Conservation (phyloP, 2,329 filamentous ascomycete genomes). For the Aspergillus pseudoviridinutans region DNA sequence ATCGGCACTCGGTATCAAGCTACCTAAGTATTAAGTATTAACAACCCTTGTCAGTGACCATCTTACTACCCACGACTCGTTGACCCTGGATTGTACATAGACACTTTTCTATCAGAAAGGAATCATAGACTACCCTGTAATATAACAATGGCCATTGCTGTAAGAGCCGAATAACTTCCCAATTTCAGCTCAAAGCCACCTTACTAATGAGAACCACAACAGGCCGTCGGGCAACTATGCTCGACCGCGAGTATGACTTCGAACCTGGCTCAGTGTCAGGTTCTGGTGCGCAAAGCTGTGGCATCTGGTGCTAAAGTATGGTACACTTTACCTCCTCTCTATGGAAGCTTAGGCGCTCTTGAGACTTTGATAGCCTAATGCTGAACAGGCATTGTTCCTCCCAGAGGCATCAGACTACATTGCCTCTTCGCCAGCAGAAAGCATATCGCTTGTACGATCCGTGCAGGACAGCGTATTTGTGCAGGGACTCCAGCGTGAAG, state of each 20-base stretch:
- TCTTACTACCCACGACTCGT: background rate
- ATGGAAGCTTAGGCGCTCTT: background rate
- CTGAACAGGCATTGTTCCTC: constrained; percentile 69
- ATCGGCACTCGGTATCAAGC: background rate
- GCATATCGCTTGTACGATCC: constrained; percentile 66
- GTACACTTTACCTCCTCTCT: background rate
- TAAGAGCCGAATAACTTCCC: constrained; percentile 9
- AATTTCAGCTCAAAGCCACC: background rate
- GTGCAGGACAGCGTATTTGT: constrained; percentile 69
- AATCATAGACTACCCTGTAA: background rate
- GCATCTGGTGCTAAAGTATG: constrained; percentile 71
- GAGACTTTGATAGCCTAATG: constrained; percentile 2
- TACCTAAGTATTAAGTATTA: too few relatives aligned
- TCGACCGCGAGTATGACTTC: constrained; percentile 72
- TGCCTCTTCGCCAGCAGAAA: constrained; percentile 62
- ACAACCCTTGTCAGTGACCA: background rate
- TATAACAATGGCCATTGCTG: constrained; percentile 26
- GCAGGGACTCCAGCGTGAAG: constrained; percentile 65
- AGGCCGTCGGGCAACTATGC: constrained; percentile 89
- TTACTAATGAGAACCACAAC: constrained; percentile 11
- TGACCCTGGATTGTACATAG: background rate
- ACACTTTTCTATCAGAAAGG: background rate
- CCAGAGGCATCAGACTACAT: constrained; percentile 93
- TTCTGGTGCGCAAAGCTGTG: constrained; percentile 68
- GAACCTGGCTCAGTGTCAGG: constrained; percentile 75